Evolutionary conservation across 2,329 filamentous ascomycete species (phyloP).

Genomic region (Penicillium sp.): DNA sequence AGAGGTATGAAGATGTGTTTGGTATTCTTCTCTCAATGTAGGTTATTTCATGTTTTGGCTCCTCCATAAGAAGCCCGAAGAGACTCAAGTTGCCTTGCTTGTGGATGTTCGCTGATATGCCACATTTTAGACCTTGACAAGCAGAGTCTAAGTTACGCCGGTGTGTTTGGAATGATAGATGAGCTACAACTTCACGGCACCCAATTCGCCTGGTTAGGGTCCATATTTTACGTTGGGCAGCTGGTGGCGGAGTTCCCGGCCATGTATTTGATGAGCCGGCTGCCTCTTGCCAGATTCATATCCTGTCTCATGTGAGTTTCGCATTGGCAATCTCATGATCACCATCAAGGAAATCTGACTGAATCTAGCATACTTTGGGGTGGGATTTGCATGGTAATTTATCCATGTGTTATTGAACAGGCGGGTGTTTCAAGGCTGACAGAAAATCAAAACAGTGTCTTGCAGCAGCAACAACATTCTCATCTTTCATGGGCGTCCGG

Average conservation of each 20-base stretch:
- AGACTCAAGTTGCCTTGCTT: too few relatives aligned
- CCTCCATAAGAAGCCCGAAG: too few relatives aligned
- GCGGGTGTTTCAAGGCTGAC: too few relatives aligned
- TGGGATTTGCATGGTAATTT: constrained; percentile 35
- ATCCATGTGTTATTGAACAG: too few relatives aligned
- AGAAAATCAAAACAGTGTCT: constrained; percentile 29
- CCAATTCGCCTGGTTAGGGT: constrained; percentile 51
- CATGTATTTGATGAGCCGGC: constrained; percentile 52
- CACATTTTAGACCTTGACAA: constrained; percentile 43
- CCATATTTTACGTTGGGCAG: constrained; percentile 38
- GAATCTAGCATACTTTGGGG: constrained; percentile 44
- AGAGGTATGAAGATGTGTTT: constrained; percentile 34
- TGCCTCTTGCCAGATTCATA: constrained; percentile 51
- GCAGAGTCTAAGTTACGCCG: constrained; percentile 52
- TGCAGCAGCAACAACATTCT: constrained; percentile 42
- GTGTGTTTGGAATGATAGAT: constrained; percentile 41
- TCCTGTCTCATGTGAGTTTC: constrained; percentile 44
- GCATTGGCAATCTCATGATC: too few relatives aligned
- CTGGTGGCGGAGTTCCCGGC: constrained; percentile 50
- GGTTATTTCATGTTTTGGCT: not conserved
- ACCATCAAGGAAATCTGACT: too few relatives aligned
- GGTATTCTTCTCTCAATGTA: constrained; percentile 44
- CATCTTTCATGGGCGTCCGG: constrained; percentile 40
- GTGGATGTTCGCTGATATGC: not conserved
- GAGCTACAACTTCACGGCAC: constrained; percentile 46